phyloP scores from a whole-genome alignment of 192 early-diverging fungal species.

The Coemansia sp. region DNA sequence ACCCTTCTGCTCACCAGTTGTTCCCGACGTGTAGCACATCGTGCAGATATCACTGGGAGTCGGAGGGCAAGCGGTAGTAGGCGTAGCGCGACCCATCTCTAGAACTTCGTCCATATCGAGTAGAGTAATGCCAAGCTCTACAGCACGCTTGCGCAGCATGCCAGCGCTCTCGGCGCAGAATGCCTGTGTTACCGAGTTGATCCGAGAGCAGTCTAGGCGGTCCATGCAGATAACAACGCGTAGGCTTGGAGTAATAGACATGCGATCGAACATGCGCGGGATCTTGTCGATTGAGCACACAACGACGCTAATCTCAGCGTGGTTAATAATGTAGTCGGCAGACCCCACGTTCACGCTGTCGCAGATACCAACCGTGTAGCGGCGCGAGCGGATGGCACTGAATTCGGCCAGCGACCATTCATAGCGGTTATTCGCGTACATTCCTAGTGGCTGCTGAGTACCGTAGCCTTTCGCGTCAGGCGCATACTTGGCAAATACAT shows the following conservation, averaged over 20 bases:
- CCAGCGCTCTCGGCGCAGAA: conserved; percentile 14
- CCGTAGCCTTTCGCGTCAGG: conserved; percentile 4
- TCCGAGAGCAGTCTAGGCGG: conserved; percentile 53
- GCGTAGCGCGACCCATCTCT: conserved; percentile 57
- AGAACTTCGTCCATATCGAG: conserved; percentile 61
- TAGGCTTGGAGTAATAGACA: conserved; percentile 61
- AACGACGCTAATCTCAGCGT: conserved; percentile 66
- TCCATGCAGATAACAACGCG: conserved; percentile 78
- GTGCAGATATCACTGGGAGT: conserved; percentile 62
- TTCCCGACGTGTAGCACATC: conserved; percentile 76
- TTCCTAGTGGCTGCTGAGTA: conserved; percentile 58
- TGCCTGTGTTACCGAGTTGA: conserved; percentile 17
- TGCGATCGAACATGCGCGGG: conserved; percentile 59
- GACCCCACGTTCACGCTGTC: conserved; percentile 74
- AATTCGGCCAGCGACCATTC: conserved; percentile 73
- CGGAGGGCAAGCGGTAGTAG: conserved; percentile 56
- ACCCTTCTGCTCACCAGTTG: conserved; percentile 67
- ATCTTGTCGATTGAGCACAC: conserved; percentile 73
- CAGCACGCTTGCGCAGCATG: conserved; percentile 59
- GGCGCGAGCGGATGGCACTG: conserved; percentile 60
- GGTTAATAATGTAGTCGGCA: conserved; percentile 76
- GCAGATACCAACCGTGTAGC: conserved; percentile 70
- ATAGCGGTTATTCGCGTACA: conserved; percentile 71
- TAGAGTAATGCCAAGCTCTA: conserved; percentile 61
- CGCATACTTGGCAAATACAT: conserved; percentile 59